Base-by-base conservation (phyloP, 306 rosid genomes). In the Pterocarpus santalinus region DNA sequence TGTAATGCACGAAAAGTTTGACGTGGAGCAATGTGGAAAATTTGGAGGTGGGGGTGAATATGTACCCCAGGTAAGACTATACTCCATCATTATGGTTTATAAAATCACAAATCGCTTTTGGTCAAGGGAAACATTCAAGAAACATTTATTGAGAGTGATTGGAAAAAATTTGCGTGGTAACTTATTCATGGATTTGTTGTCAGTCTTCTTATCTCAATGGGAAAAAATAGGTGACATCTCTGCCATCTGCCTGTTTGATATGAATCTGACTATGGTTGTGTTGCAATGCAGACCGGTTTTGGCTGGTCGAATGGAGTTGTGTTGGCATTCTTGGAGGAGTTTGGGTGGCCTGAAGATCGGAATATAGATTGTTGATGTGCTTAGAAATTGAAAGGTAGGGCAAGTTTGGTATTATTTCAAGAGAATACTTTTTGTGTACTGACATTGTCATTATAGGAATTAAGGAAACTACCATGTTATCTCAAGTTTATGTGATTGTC, bases 281-380 rank as follows among this genome's bases (percentile, higher is more conserved):
- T 67, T 82, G 79, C 77, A 82, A 79, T 86, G 87, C 89, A 95
- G 99, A 95, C 96, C 85, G 97, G 98, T 78, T 95, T 95, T 88
- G 99, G 98, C 8, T 95, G 97, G 98, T 90, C 98, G 13, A 95
- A 93, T 71, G 98, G 98, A 69, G 94, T 95, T 63, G 95, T 91
- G 44, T 88, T 95, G 86, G 96, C 98, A 60, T 89, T 95, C 81
- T 84, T 93, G 84, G 99, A 92, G 89, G 97, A 95, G 88, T 93
- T 95, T 82, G 98, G 98, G 78, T 95, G 99, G 99, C 98, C 96
- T 43, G 53, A 75, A 80, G 94, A 91, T 86, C 86, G 83, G 73
- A 75, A 62, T 11, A 88, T 92, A 51, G 88, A 84, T 53, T 88
- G 92, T 72, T 83, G 83, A 86, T 78, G 43, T 51, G 55, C 69